phyloP scores from a whole-genome alignment of 129 eudicot species.

The Chrysanthemum lavandulifolium region DNA sequence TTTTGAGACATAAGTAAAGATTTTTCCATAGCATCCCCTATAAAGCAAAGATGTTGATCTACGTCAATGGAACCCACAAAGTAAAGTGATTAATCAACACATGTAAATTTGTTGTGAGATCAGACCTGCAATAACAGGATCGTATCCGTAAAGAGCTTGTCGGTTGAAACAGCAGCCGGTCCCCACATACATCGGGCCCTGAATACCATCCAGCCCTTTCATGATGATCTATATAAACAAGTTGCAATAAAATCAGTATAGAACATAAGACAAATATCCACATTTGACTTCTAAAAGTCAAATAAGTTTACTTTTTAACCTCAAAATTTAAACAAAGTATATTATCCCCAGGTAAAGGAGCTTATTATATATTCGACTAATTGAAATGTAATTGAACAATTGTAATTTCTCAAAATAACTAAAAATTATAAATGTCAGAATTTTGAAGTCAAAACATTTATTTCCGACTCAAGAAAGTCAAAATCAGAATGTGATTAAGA shows the following conservation, averaged over 20 bases:
- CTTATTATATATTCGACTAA: no score
- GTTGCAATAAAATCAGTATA: not conserved
- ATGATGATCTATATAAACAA: conserved; percentile 60
- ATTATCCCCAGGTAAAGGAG: no score
- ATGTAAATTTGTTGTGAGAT: not conserved
- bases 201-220: conserved; percentile 90
- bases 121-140: conserved; percentile 74
- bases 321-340: no score
- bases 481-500: not conserved
- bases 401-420: not conserved
- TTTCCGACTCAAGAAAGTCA: not conserved
- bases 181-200: conserved; percentile 94
- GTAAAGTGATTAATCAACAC: not conserved
- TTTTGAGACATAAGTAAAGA: conserved; percentile 82
- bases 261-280: not conserved
- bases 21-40: conserved; percentile 78
- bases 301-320: no score
- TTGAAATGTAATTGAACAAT: no score
- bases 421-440: not conserved
- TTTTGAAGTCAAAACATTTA: not conserved
- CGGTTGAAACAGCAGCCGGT: conserved; percentile 90
- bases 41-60: not conserved
- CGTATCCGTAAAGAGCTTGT: conserved; percentile 85
- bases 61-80: conserved; percentile 6
- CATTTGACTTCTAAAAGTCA: no score